Conservation (phyloP, 768 basidiomycete species). For the Suillus clintonianus region DNA sequence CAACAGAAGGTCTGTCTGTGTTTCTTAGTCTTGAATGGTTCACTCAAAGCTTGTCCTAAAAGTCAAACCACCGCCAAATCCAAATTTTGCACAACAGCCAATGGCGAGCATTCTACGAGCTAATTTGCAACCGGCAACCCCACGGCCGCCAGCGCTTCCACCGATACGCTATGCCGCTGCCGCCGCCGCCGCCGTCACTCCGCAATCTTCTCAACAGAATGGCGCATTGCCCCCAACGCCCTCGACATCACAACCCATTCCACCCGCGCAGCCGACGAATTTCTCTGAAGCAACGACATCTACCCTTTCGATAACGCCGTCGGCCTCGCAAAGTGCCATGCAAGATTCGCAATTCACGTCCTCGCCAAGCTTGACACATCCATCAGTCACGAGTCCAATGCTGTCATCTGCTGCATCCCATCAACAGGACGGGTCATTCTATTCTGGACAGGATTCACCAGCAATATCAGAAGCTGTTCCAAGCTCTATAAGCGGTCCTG, state of each 20-base stretch:
- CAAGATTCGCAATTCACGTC: conserved; percentile 48
- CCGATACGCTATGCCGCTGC: conserved; percentile 92
- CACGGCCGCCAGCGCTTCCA: conserved; percentile 57
- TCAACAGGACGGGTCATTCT: conserved; percentile 67
- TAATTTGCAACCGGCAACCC: conserved; percentile 59
- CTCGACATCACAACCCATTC: conserved; percentile 40
- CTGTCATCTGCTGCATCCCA: conserved; percentile 70
- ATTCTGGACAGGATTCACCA: conserved; percentile 73
- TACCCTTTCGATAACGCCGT: conserved; percentile 38
- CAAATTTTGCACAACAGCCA: conserved; percentile 81
- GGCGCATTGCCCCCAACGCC: conserved; percentile 38
- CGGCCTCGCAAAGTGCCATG: conserved; percentile 31
- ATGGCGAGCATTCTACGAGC: conserved; percentile 77
- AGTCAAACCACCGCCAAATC: conserved; percentile 77
- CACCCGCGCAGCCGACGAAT: conserved; percentile 31
- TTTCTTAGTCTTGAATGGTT: neutral
- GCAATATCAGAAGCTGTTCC: conserved; percentile 67
- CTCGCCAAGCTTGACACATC: conserved; percentile 86
- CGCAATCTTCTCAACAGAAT: conserved; percentile 29
- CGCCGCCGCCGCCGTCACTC: conserved; percentile 55
- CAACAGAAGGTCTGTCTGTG: conserved; percentile 52
- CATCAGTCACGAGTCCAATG: conserved; percentile 80
- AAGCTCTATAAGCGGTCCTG: conserved; percentile 46
- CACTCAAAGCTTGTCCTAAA: conserved; percentile 19
- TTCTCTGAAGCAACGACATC: conserved; percentile 42